Evolutionary conservation across 2,329 filamentous ascomycete species (phyloP), one percentile per base, ranked within the genome.

Genomic region (Paracorniculantispora psalliotae): DNA sequence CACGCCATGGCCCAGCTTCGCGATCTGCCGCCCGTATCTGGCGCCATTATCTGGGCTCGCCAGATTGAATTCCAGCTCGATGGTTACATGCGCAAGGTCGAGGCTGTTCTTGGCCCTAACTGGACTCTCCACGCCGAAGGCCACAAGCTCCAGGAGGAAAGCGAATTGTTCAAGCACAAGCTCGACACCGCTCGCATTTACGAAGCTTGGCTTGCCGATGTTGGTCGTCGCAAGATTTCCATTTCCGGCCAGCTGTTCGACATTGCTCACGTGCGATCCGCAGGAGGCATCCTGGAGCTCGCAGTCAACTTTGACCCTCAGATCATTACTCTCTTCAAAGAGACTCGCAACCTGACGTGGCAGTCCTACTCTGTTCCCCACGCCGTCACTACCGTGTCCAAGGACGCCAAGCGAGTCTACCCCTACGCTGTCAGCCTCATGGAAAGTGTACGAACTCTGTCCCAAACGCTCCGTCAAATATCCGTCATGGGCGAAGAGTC

Each of bases 81-180:
- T 68, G 90, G 88, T 12, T 99, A 99, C 73, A 97, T 99, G 92
- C 90, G 92, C 70, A 97, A 97, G 73, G 93, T 99, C n/a, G 96
- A 97, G 72, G 91, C 96, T 65, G 94, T 99, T 39, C 84, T 99
- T 23, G 94, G 94, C 52, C 87, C 90, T 59, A 92, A 97, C 66
- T 99, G 94, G 94, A 88, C 90, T 57, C 79, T 97, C 61, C 96
- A 99, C 69, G 85, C 92, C 7, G 94, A 99, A 71, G 96, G 96
- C 1, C 91, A 97, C 69, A 96, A 96, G 73, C 82, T 99, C 21
- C 89, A 93, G 68, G 87, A 86, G 59, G 94, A 99, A 74, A 93
- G 94, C 70, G 90, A 90, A 64, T 82, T 96, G 67, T 99, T 99
- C 79, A 88, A 92, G 66, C 92, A 96, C 77, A 99, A 97, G 79